Conservation (phyloP, 805 yeast species). For the Kuraishia molischiana region DNA sequence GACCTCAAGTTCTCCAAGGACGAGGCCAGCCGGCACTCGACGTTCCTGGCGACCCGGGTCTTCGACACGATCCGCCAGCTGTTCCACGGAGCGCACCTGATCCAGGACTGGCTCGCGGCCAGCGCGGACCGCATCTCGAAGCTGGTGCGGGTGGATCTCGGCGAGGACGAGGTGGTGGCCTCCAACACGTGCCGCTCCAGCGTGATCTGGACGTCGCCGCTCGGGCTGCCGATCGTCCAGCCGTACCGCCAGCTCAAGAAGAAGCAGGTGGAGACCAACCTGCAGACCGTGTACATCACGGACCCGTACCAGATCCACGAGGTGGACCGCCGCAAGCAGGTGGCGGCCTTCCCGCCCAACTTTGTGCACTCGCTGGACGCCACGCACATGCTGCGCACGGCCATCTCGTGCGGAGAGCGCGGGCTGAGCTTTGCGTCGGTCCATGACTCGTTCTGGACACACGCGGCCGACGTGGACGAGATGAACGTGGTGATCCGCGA, state of each 20-base stretch:
- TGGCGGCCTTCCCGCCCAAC: conserved; percentile 92
- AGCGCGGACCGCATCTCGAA: conserved; percentile 75
- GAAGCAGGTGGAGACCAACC: conserved; percentile 63
- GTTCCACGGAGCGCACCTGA: conserved; percentile 85
- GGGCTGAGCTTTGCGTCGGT: conserved; percentile 83
- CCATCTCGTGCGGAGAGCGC: conserved; percentile 58
- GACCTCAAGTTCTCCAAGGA: conserved; percentile 36
- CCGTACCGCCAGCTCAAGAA: conserved; percentile 74
- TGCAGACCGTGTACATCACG: conserved; percentile 78
- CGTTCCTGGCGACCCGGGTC: conserved; percentile 69
- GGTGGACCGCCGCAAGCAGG: conserved; percentile 84
- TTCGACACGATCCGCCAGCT: conserved; percentile 77
- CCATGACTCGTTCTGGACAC: conserved; percentile 98
- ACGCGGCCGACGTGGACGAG: conserved; percentile 69
- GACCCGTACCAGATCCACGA: conserved; percentile 83
- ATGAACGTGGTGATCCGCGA: conserved; percentile 69
- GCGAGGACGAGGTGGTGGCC: conserved; percentile 9
- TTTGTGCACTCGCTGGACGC: conserved; percentile 94
- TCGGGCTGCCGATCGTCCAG: conserved; percentile 93
- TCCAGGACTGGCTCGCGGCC: conserved; percentile 93
- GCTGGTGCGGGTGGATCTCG: conserved; percentile 58
- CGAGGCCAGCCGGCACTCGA: conserved; percentile 36
- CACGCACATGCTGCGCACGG: conserved; percentile 90
- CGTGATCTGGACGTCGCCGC: conserved; percentile 96
- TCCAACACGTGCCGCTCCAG: conserved; percentile 63